A percentile compares a stretch with the other conserved stretches of the same genome.
Conservation (phyloP, 139 green algal genomes). For the Mesotaenium endlicherianum region DNA sequence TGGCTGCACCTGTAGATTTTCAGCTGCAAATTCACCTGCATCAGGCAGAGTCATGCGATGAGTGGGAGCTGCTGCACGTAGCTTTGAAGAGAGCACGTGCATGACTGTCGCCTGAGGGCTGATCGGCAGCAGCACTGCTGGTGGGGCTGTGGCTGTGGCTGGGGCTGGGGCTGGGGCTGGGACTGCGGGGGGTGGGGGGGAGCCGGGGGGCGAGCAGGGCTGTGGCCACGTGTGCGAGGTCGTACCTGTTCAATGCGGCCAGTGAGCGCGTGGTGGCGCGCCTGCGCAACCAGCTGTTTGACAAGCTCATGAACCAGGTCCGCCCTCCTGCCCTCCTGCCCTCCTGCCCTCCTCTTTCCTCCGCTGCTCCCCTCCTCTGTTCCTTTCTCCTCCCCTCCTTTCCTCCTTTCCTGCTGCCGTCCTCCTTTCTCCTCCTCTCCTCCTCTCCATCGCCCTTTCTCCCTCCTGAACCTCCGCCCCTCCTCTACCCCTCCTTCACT, state of each 20-base stretch:
- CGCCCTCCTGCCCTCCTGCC: too few species aligned
- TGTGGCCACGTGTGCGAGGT: slow-evolving; percentile 9
- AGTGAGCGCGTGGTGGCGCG: slow-evolving; percentile 44
- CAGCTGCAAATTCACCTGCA: too few species aligned
- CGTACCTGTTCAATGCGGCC: slow-evolving; percentile 45
- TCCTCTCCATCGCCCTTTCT: too few species aligned
- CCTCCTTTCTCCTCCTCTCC: too few species aligned
- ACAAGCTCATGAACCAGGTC: slow-evolving; percentile 22
- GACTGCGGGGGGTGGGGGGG: background rate
- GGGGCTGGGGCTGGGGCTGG: background rate
- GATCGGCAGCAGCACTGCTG: background rate
- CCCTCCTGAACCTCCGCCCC: too few species aligned
- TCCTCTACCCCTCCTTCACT: too few species aligned
- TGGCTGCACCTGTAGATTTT: too few species aligned
- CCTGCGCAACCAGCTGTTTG: slow-evolving; percentile 42
- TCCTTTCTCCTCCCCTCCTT: too few species aligned
- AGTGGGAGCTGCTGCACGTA: background rate
- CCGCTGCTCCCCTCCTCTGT: too few species aligned
- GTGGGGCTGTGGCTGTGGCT: background rate
- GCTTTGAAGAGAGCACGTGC: background rate
- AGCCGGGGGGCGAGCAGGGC: background rate
- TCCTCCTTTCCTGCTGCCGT: too few species aligned
- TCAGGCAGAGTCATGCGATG: too few species aligned
- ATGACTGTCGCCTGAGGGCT: background rate
- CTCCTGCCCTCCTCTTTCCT: background rate